Evolutionary conservation across 2,329 filamentous ascomycete species (phyloP).

Genomic region (Epichloe uncinata): DNA sequence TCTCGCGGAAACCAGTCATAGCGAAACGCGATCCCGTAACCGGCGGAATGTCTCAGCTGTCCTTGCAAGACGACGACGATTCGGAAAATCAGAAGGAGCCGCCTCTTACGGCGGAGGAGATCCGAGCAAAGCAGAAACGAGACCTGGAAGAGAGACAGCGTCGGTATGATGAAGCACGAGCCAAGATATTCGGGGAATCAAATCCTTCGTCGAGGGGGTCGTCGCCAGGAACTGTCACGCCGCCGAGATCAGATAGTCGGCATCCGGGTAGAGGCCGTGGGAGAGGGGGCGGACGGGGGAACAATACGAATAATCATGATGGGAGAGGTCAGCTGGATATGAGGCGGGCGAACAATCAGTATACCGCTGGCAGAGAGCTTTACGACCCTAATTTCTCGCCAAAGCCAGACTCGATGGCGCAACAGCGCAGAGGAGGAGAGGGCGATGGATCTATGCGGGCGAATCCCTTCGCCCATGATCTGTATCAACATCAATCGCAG

Average conservation of each 20-base stretch:
- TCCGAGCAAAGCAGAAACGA: slow-evolving; percentile 61
- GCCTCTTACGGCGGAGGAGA: slow-evolving; percentile 60
- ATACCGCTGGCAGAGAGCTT: slow-evolving; percentile 41
- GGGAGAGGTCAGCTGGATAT: slow-evolving; percentile 7
- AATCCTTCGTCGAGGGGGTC: slow-evolving; percentile 41
- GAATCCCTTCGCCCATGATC: slow-evolving; percentile 36
- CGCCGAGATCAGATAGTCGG: slow-evolving; percentile 32
- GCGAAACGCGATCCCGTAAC: slow-evolving; percentile 43
- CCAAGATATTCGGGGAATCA: slow-evolving; percentile 68
- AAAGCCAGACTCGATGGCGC: slow-evolving; percentile 42
- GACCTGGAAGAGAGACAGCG: slow-evolving; percentile 83
- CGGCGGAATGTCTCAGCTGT: slow-evolving; percentile 29
- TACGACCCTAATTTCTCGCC: slow-evolving; percentile 64
- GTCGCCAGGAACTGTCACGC: slow-evolving; percentile 46
- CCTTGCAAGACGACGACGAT: slow-evolving; percentile 39
- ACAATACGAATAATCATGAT: slow-evolving; percentile 7
- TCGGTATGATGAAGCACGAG: slow-evolving; percentile 77
- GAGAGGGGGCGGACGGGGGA: slow-evolving; percentile 23
- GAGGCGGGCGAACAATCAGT: slow-evolving; percentile 13
- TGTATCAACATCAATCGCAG: neutral
- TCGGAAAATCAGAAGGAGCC: slow-evolving; percentile 52
- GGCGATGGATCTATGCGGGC: slow-evolving; percentile 18
- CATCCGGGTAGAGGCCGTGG: slow-evolving; percentile 30
- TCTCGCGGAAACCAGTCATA: slow-evolving; percentile 66
- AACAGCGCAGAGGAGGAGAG: slow-evolving; percentile 27